A percentile compares a stretch with the other conserved stretches of the same genome.
Evolutionary conservation across 2,329 filamentous ascomycete genomes (phyloP).

Genomic region (Paraphoma chrysanthemicola): DNA sequence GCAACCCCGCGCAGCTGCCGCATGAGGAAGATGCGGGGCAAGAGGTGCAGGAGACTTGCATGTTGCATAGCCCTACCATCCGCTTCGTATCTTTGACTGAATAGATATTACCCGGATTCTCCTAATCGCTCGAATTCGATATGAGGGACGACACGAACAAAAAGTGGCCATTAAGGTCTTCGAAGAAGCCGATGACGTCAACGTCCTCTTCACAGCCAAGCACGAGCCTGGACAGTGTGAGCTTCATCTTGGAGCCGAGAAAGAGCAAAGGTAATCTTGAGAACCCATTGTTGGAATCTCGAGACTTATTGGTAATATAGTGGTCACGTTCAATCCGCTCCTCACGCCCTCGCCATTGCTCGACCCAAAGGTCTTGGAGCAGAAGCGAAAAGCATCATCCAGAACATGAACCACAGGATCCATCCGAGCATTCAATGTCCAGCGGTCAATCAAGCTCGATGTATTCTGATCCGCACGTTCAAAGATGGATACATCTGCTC

Average conservation of each 20-base stretch:
- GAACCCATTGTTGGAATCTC: not conserved
- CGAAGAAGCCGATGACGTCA: slow-evolving; percentile 17
- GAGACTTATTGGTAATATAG: not conserved
- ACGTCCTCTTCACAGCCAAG: slow-evolving; percentile 1
- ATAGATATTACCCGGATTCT: not conserved
- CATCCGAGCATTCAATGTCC: no score
- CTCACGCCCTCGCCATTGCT: slow-evolving; percentile 26
- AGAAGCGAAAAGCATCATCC: slow-evolving; percentile 9
- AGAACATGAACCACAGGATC: not conserved
- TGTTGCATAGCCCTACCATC: not conserved
- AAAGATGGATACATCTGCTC: no score
- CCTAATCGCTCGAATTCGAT: not conserved
- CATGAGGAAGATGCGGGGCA: slow-evolving; percentile 9
- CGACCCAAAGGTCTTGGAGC: slow-evolving; percentile 21
- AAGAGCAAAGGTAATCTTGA: slow-evolving; percentile 9
- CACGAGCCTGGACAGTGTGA: slow-evolving; percentile 4
- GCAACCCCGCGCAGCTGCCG: slow-evolving; percentile 6
- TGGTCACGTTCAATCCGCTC: slow-evolving; percentile 20
- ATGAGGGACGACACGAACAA: not conserved
- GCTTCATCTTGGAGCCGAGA: slow-evolving; percentile 9
- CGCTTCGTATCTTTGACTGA: not conserved
- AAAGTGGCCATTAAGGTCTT: slow-evolving; percentile 12
- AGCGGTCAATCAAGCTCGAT: no score
- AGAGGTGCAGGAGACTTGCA: slow-evolving; percentile 3
- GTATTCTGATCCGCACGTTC: no score